Percentiles rank a stretch among this genome's conserved stretches.
Conservation (phyloP, 1,284 basidiomycete genomes). For the Ganoderma sp. region DNA sequence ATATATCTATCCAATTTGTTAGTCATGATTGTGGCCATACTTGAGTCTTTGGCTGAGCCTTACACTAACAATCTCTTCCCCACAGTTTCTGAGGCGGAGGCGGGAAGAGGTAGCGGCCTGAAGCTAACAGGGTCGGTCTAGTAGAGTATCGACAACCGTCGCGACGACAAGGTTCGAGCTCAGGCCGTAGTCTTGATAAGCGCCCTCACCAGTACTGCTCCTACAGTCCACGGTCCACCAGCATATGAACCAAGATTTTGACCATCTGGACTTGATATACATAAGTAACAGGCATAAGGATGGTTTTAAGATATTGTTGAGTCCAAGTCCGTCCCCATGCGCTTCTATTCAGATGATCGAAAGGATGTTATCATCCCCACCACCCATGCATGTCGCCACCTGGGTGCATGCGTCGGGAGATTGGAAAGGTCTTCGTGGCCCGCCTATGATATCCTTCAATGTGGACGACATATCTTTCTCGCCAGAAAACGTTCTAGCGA, state of each 20-base stretch:
- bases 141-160: no score
- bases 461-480: constrained; percentile 10
- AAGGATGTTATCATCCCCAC: background rate
- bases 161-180: background rate
- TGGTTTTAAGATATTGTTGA: background rate
- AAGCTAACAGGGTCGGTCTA: no score
- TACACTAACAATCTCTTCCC: background rate
- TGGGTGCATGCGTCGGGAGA: constrained; percentile 8
- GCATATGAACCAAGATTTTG: background rate
- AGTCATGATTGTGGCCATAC: background rate
- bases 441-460: background rate
- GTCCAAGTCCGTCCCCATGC: background rate
- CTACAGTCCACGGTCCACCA: background rate
- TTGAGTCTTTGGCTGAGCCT: background rate
- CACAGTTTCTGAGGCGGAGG: background rate
- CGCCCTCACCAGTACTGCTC: background rate
- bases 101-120: background rate
- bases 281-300: background rate
- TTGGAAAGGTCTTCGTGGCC: constrained; percentile 4
- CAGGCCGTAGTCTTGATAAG: background rate
- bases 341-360: background rate
- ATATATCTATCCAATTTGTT: background rate
- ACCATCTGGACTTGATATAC: background rate
- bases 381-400: background rate
- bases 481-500: constrained; percentile 10